These are phyloP conservation scores for Auricularia sp. DNA, from an alignment of 768 basidiomycete species.

Conservation along the genomic window DNA sequence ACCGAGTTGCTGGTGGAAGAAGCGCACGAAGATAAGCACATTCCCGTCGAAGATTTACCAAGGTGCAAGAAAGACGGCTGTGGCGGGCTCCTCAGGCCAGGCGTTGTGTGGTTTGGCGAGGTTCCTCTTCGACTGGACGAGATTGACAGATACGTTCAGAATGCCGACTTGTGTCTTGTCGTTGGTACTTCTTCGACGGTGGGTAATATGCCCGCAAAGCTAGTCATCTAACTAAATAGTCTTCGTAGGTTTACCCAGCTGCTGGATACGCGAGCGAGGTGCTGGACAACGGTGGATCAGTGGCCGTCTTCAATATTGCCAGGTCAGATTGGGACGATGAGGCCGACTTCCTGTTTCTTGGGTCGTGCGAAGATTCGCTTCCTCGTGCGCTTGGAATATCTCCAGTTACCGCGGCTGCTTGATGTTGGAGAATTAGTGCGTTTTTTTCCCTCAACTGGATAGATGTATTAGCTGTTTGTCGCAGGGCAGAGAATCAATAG, in stretches of 20 bases:
- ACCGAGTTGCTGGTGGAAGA: neutral
- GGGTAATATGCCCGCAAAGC: neutral
- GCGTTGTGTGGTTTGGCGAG: conserved; percentile 16
- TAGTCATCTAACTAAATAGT: neutral
- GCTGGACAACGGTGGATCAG: conserved; percentile 10
- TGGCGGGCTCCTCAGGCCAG: conserved; percentile 10
- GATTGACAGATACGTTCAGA: conserved; percentile 6
- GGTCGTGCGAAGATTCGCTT: conserved; percentile 15
- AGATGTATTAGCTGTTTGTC: too few species aligned
- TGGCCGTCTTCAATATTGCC: conserved; percentile 15
- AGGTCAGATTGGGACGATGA: conserved; percentile 6
- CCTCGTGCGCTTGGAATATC: conserved; percentile 5
- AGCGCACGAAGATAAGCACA: neutral
- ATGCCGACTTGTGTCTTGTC: conserved; percentile 13
- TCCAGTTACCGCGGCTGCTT: too few species aligned
- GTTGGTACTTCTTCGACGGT: conserved; percentile 15
- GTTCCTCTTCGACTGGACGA: conserved; percentile 8
- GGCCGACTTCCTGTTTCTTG: conserved; percentile 15
- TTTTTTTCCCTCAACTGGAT: too few species aligned
- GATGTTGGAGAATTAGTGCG: too few species aligned
- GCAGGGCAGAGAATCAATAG: too few species aligned
- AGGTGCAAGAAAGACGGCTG: neutral
- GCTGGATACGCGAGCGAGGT: conserved; percentile 3
- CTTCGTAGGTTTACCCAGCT: conserved; percentile 4
- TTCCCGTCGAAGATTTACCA: neutral